Base-by-base conservation (phyloP, 2,329 filamentous ascomycete genomes). In the Neoarthrinium moseri region DNA sequence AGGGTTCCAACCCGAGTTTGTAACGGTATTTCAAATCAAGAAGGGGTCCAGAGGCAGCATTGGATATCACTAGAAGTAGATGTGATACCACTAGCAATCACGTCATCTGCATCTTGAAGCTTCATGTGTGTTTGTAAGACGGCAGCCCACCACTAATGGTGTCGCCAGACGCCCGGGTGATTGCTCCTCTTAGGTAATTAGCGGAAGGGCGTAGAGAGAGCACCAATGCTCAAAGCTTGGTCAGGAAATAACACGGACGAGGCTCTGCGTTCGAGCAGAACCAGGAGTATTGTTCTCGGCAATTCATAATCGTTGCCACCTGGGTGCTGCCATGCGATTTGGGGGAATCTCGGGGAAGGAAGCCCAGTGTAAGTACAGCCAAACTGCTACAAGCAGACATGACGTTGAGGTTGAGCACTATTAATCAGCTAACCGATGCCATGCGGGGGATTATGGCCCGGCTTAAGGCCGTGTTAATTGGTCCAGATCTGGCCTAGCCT, bases 1-100 rank as follows among this genome's bases (percentile, higher is more conserved):
- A 7, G 24, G 11, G n/a, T 11, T 10, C 21, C 7, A 8, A 42
- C 6, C 27, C 17, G 39, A 24, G 21, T 15, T 6, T 23, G n/a
- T 11, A n/a, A 33, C 17, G 11, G 11, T 15, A 47, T 47, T 47
- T 47, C 26, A 43, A 47, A 47, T 43, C 45, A 43, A 32, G 3
- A 11, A 24, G 18, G 26, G 13, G 10, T n/a, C 32, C n/a, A 7
- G 18, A 35, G 30, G 26, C 23, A 23, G 8, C n/a, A 20, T 32
- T 33, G 26, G 39, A 33, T 4, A 24, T n/a, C 22, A 33, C 22
- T 15, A n/a, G 18, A 10, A 33, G n/a, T 21, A 12, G 27, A 32
- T 32, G 18, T 13, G n/a, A 27, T 35, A 22, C 21, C 24, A 39
- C 17, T 30, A 18, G 43, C 27, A 22, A 45, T 45, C 43, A 45